Conservation (phyloP, 164 flowering plant genomes). For the Umbellularia californica region DNA sequence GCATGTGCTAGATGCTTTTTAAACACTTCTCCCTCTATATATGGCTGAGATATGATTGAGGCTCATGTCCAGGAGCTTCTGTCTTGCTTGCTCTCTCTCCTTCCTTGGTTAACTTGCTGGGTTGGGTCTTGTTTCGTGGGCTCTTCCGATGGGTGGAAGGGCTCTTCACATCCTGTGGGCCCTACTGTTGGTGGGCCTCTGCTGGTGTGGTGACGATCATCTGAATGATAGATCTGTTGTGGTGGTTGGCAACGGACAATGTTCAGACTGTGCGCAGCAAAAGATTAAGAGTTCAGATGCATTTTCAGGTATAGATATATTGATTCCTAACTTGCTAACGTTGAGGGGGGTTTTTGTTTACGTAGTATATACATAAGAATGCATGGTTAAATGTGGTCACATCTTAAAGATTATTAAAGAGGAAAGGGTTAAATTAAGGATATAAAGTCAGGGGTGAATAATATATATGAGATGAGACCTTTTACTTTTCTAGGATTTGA, state of each 20-base stretch:
- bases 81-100: background rate
- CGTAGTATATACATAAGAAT: too few species aligned
- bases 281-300: conserved; percentile 50
- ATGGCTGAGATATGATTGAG: background rate
- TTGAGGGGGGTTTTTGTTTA: too few species aligned
- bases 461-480: too few species aligned
- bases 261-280: conserved; percentile 53
- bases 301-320: conserved; percentile 54
- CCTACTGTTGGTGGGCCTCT: conserved; percentile 29
- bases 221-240: conserved; percentile 32
- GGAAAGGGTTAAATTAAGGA: too few species aligned
- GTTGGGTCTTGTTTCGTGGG: background rate
- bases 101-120: too few species aligned
- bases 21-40: background rate
- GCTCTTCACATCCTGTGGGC: conserved; percentile 33
- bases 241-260: conserved; percentile 65
- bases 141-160: conserved; percentile 10
- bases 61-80: conserved; percentile 10
- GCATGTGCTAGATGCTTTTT: background rate
- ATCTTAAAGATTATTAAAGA: too few species aligned
- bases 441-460: too few species aligned
- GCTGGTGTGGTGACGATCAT: conserved; percentile 21
- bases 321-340: too few species aligned
- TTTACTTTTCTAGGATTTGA: too few species aligned
- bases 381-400: too few species aligned